These are phyloP conservation scores for Terana coerulea DNA, from an alignment of 768 basidiomycete genomes.

Conservation along the genomic window DNA sequence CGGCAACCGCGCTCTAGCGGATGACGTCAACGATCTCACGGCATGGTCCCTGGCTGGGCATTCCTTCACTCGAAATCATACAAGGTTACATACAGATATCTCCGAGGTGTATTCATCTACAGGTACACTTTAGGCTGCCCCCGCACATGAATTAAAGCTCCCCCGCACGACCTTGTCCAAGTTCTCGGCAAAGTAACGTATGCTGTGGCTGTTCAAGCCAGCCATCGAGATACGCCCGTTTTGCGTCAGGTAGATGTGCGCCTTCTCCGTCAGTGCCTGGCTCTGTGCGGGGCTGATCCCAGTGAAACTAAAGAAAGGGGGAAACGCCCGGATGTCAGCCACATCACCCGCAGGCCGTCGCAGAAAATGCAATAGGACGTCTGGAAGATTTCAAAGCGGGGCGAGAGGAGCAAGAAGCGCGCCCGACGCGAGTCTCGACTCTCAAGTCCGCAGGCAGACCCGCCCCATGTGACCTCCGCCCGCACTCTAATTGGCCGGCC, in stretches of 20 bases:
- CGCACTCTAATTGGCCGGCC: neutral
- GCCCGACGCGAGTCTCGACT: neutral
- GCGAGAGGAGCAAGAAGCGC: neutral
- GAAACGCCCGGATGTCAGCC: neutral
- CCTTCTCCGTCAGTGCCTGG: slow-evolving; percentile 61
- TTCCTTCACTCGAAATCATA: neutral
- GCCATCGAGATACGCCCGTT: slow-evolving; percentile 97
- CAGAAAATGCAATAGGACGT: neutral
- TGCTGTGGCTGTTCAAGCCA: slow-evolving; percentile 76
- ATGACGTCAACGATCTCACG: slow-evolving; percentile 14
- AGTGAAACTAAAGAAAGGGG: slow-evolving; percentile 70
- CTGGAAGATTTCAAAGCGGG: neutral
- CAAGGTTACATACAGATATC: slow-evolving; percentile 1
- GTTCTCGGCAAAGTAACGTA: slow-evolving; percentile 68
- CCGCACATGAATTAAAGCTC: slow-evolving; percentile 27
- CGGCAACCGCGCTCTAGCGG: slow-evolving; percentile 7
- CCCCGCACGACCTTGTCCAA: slow-evolving; percentile 65
- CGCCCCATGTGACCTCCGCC: slow-evolving; percentile 2
- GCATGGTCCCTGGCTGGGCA: slow-evolving; percentile 7
- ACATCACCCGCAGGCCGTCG: slow-evolving; percentile 20
- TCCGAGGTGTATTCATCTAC: too few species aligned
- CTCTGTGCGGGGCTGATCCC: slow-evolving; percentile 69
- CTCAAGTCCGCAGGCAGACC: too few species aligned
- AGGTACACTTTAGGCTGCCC: too few species aligned
- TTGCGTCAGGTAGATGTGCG: slow-evolving; percentile 79